Evolutionary conservation across 2,329 filamentous ascomycete species (phyloP).

Genomic region (Didymosphaeria variabile): DNA sequence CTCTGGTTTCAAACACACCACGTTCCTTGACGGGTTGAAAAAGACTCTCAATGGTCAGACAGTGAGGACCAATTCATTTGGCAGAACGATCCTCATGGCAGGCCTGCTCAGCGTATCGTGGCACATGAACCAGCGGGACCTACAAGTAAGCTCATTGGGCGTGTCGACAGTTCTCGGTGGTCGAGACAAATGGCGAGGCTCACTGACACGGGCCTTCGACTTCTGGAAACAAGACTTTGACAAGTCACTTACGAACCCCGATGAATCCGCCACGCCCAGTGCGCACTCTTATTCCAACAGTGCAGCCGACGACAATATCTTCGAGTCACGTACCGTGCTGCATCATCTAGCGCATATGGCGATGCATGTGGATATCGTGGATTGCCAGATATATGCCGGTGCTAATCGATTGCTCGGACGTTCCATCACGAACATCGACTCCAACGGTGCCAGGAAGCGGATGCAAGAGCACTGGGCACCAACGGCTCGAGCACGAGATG

Average conservation of each 20-base stretch:
- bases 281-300: conserved; percentile 43
- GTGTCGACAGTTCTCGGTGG: conserved; percentile 83
- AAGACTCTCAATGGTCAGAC: conserved; percentile 84
- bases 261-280: conserved; percentile 40
- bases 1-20: conserved; percentile 83
- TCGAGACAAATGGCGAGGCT: conserved; percentile 88
- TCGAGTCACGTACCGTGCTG: conserved; percentile 87
- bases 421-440: conserved; percentile 82
- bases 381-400: conserved; percentile 94
- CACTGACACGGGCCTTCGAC: conserved; percentile 87
- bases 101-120: conserved; percentile 92
- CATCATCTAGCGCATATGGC: conserved; percentile 97
- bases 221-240: conserved; percentile 95
- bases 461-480: conserved; percentile 93
- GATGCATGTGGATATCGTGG: conserved; percentile 97
- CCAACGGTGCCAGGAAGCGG: conserved; percentile 78
- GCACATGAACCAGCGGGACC: conserved; percentile 96
- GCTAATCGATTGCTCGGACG: conserved; percentile 86
- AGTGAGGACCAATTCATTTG: conserved; percentile 92
- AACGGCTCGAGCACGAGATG: conserved; percentile 85
- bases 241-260: conserved; percentile 72
- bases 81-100: conserved; percentile 91
- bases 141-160: conserved; percentile 88
- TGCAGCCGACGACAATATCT: conserved; percentile 72
- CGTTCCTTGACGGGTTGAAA: conserved; percentile 91